Evolutionary conservation across 1,139 yeast genomes (phyloP).

Genomic region (Kodamaea anthophila): DNA sequence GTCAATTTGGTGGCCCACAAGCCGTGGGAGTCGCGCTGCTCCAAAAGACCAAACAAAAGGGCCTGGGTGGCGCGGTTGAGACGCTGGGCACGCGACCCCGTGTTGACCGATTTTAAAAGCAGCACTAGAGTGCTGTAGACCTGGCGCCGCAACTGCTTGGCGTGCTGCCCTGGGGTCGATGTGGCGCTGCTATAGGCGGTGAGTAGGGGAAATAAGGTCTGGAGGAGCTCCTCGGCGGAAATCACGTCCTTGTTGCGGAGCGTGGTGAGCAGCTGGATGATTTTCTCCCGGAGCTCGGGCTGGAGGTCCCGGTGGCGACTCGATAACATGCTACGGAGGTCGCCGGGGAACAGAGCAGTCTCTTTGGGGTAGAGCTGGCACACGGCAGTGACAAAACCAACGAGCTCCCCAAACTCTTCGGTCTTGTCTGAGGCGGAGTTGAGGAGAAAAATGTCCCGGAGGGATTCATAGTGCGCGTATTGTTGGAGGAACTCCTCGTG

Average conservation of each 20-base stretch:
- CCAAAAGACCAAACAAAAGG: conserved; percentile 74
- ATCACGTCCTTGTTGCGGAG: conserved; percentile 82
- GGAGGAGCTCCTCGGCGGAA: conserved; percentile 72
- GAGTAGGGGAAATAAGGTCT: conserved; percentile 81
- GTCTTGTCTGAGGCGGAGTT: conserved; percentile 61
- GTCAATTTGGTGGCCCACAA: conserved; percentile 95
- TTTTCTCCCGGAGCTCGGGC: conserved; percentile 85
- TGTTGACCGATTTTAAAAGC: conserved; percentile 72
- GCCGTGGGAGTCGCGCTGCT: conserved; percentile 75
- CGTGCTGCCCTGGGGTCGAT: conserved; percentile 60
- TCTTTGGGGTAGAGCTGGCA: conserved; percentile 86
- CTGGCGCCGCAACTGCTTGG: conserved; percentile 76
- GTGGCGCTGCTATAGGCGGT: conserved; percentile 40
- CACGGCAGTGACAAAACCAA: conserved; percentile 89
- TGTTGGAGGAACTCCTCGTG: conserved; percentile 91
- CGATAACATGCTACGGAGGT: conserved; percentile 59
- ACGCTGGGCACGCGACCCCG: conserved; percentile 80
- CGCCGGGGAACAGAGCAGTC: conserved; percentile 78
- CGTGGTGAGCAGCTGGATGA: conserved; percentile 84
- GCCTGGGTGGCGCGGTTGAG: conserved; percentile 89
- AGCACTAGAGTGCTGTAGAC: conserved; percentile 75
- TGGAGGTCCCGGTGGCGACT: conserved; percentile 76
- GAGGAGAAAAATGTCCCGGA: conserved; percentile 75
- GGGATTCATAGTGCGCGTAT: conserved; percentile 84
- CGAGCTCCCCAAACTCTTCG: conserved; percentile 71